Evolutionary conservation across 148 eudicot genomes (phyloP).

Genomic region (Rhododendron griersonianum): DNA sequence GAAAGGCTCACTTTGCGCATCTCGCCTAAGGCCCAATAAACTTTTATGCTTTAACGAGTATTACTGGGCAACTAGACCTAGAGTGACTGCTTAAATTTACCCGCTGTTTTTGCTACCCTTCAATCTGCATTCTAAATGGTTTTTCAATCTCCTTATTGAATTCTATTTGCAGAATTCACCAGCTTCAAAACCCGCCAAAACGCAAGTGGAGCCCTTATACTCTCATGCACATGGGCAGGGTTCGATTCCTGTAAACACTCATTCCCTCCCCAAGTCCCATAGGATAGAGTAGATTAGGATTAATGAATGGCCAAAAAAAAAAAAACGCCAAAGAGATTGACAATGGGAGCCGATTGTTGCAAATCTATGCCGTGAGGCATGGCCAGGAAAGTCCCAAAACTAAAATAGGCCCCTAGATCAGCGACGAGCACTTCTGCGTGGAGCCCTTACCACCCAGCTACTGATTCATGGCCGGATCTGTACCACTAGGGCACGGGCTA

Average conservation of each 20-base stretch:
- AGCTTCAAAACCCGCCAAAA: conserved; percentile 39
- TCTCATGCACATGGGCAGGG: no score
- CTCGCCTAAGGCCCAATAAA: neutral
- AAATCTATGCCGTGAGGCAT: conserved; percentile 70
- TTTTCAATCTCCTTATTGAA: neutral
- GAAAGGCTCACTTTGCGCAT: no score
- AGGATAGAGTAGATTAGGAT: no score
- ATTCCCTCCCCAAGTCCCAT: no score
- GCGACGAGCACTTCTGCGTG: conserved; percentile 69
- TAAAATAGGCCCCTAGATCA: conserved; percentile 84
- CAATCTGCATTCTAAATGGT: neutral
- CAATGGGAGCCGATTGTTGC: conserved; percentile 53
- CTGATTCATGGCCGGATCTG: conserved; percentile 80
- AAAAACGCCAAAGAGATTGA: no score
- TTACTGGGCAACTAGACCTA: no score
- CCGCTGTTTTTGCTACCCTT: neutral
- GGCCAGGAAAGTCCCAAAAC: conserved; percentile 74
- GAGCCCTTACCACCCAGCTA: conserved; percentile 83
- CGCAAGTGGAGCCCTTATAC: no score
- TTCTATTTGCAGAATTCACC: conserved; percentile 33
- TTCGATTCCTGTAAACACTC: no score
- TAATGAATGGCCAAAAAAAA: no score
- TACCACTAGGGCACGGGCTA: conserved; percentile 80
- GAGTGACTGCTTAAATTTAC: no score
- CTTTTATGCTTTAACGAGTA: neutral